Percentiles rank a stretch among this genome's conserved stretches.
Evolutionary conservation across 192 early-diverging fungal species (phyloP).

Genomic region (Ramicandelaber brevisporus): DNA sequence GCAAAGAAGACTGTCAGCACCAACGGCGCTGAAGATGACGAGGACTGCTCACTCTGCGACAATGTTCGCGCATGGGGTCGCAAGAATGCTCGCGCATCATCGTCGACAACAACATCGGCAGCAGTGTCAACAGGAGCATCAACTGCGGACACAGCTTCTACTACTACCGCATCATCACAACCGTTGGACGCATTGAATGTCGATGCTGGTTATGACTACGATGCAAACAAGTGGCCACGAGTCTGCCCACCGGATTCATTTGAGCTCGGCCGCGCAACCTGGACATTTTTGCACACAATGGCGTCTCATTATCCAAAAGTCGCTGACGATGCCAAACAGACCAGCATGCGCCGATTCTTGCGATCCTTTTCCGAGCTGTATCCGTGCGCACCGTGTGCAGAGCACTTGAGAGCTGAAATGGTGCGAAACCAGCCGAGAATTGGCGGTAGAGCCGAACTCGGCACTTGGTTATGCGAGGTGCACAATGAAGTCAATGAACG

Average conservation of each 20-base stretch:
- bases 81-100: constrained; percentile 4
- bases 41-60: too few relatives aligned
- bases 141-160: constrained; percentile 1
- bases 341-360: constrained; percentile 47
- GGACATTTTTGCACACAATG: constrained; percentile 96
- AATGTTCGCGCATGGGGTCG: too few relatives aligned
- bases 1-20: too few relatives aligned
- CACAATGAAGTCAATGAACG: constrained; percentile 90
- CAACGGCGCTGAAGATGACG: too few relatives aligned
- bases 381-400: constrained; percentile 74
- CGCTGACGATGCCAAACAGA: constrained; percentile 40
- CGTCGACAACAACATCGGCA: constrained; percentile 1
- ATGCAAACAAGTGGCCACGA: too few relatives aligned
- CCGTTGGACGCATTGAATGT: constrained; percentile 5
- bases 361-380: constrained; percentile 63
- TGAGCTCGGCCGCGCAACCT: constrained; percentile 66
- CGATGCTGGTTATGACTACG: constrained; percentile 10
- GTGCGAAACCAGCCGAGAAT: constrained; percentile 48
- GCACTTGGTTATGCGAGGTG: constrained; percentile 73
- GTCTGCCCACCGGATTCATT: constrained; percentile 67
- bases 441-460: constrained; percentile 30
- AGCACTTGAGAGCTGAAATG: constrained; percentile 61
- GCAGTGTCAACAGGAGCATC: constrained; percentile 4
- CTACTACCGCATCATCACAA: constrained; percentile 1
- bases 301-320: constrained; percentile 83